phyloP scores from a whole-genome alignment of 2,329 filamentous ascomycete genomes.

The Orbilia quercus region DNA sequence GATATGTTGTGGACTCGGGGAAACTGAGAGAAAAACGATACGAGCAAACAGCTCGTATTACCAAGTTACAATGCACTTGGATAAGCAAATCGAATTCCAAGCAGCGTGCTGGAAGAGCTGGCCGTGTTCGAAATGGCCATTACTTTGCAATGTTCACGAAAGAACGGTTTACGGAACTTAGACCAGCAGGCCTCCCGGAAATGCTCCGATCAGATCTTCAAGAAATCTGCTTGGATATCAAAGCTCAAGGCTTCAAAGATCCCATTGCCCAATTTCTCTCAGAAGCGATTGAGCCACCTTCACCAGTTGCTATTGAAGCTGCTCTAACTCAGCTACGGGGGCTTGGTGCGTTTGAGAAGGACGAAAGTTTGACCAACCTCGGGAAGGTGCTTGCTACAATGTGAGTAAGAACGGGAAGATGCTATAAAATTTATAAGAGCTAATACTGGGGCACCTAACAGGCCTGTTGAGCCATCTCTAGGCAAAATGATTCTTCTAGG shows the following conservation, averaged over 20 bases:
- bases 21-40: conserved; percentile 63
- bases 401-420: conserved; percentile 15
- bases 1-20: conserved; percentile 67
- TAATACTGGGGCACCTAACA: conserved; percentile 28
- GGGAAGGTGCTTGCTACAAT: conserved; percentile 65
- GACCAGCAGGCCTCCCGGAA: conserved; percentile 62
- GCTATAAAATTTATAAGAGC: not conserved
- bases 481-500: conserved; percentile 68
- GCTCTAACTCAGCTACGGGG: conserved; percentile 64
- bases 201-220: conserved; percentile 65
- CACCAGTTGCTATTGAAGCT: conserved; percentile 61
- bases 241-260: conserved; percentile 62
- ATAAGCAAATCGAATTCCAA: conserved; percentile 66
- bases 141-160: conserved; percentile 67
- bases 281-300: conserved; percentile 66
- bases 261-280: conserved; percentile 64
- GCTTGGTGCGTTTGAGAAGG: conserved; percentile 64
- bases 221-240: conserved; percentile 65
- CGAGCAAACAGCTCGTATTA: conserved; percentile 63
- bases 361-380: conserved; percentile 65
- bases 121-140: conserved; percentile 66
- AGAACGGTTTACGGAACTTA: conserved; percentile 59
- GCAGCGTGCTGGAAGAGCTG: conserved; percentile 67
- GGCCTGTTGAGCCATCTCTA: conserved; percentile 64
- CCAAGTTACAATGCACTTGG: conserved; percentile 65